Evolutionary conservation across 1,284 basidiomycete species (phyloP), one percentile per base, ranked within the genome.

Genomic region (Amylostereum chailletii): DNA sequence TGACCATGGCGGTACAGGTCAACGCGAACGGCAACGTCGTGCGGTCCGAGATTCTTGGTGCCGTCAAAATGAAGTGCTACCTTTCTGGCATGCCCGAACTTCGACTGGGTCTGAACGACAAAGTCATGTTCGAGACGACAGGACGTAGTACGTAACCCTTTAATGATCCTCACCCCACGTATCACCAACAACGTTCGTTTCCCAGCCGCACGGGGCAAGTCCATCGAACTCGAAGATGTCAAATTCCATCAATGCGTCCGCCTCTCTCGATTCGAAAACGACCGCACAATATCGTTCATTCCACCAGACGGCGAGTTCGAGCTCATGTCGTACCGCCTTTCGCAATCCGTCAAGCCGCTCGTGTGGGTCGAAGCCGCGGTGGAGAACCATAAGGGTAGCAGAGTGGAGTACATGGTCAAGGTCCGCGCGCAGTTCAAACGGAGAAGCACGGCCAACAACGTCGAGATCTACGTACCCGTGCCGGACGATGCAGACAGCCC

Each of bases 171-270:
- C 43, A 52, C 38, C 36, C 31, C 31, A 45, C n/a, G 10, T 26
- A 43, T 9, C n/a, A 42, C 26, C 10, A 11, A 26, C 19, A 19
- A 1, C 19, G 19, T 19, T 19, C 19, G 8, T 37, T 47, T 9
- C 40, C 19, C 49, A 92, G 92, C 94, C 31, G 87, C 95, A 2
- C 81, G 95, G 26, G 96, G 96, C 4, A 99, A 99, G 68, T 86
- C 94, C 3, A 96, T 99, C 62, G 96, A 99, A 70, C 97, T 99
- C 91, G 96, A 99, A 67, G 96, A 99, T 63, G 93, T 98, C 71
- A 98, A 97, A 66, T 99, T 99, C 72, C 96, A 99, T 65, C 96
- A 99, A 75, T 99, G 96, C 64, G 96, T 99, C 10, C 90, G 96
- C n/a, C 77, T 99, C n/a, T 90, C 94, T 5, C 83, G 95, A 10